Evolutionary conservation across 2,329 filamentous ascomycete species (phyloP).

Genomic region (Fusarium continuum): DNA sequence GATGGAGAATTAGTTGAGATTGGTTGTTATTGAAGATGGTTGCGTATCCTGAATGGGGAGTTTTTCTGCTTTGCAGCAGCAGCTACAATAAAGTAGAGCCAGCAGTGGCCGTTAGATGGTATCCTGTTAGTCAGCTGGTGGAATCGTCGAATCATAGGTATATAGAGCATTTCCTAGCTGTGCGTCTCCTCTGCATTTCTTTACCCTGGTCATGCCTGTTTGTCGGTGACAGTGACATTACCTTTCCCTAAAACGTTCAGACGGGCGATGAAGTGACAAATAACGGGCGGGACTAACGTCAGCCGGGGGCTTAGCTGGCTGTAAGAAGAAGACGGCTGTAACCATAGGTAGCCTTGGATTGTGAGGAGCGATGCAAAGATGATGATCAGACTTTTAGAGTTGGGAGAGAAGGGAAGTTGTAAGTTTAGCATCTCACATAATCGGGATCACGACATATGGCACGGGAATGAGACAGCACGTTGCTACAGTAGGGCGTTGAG

Average conservation of each 20-base stretch:
- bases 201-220: not conserved
- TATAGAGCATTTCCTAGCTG: too few species aligned
- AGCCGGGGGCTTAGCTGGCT: slow-evolving; percentile 34
- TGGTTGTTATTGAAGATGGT: slow-evolving; percentile 2
- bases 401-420: not conserved
- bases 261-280: not conserved
- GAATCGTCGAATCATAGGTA: not conserved
- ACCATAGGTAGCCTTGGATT: not conserved
- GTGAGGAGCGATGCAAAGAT: not conserved
- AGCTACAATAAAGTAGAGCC: not conserved
- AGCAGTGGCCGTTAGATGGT: not conserved
- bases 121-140: not conserved
- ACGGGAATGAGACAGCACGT: not conserved
- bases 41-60: slow-evolving; percentile 6
- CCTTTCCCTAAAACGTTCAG: slow-evolving; percentile 3
- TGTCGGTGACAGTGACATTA: too few species aligned
- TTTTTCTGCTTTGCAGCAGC: slow-evolving; percentile 13
- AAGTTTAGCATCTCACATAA: slow-evolving; percentile 16
- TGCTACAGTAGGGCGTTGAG: not conserved
- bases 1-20: slow-evolving; percentile 1
- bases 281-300: slow-evolving; percentile 11
- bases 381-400: not conserved
- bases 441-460: not conserved
- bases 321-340: not conserved
- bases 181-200: not conserved